These are phyloP conservation scores for Colletotrichum gigasporum DNA, from an alignment of 2,329 filamentous ascomycete species.

Conservation along the genomic window DNA sequence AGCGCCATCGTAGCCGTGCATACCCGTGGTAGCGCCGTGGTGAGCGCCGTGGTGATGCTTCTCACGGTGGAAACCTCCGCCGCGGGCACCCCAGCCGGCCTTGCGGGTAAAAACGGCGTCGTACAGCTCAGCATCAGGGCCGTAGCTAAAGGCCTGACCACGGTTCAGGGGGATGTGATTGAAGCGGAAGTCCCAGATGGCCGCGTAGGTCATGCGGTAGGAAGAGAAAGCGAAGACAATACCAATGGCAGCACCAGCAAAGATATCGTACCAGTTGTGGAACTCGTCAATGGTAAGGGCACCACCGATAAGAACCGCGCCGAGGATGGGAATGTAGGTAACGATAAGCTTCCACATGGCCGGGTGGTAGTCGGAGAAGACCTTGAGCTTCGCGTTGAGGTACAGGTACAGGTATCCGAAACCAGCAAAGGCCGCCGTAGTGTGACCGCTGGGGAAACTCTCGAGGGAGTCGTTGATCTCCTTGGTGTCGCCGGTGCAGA, in stretches of 20 bases:
- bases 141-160: constrained; percentile 63
- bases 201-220: constrained; percentile 75
- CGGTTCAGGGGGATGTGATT: constrained; percentile 73
- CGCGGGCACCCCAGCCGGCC: constrained; percentile 64
- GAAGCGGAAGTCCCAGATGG: constrained; percentile 73
- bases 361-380: constrained; percentile 77
- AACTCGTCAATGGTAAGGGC: constrained; percentile 77
- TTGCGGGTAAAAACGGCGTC: constrained; percentile 67
- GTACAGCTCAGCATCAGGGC: constrained; percentile 55
- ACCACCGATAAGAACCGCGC: constrained; percentile 73
- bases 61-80: constrained; percentile 37
- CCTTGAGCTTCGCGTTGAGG: constrained; percentile 82
- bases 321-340: constrained; percentile 72
- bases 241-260: constrained; percentile 73
- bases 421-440: constrained; percentile 77
- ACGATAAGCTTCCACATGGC: constrained; percentile 78
- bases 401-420: constrained; percentile 78
- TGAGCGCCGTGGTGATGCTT: constrained; percentile 22
- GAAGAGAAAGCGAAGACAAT: constrained; percentile 70
- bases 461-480: constrained; percentile 76
- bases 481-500: constrained; percentile 73
- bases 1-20: background rate
- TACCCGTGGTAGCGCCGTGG: constrained; percentile 4
- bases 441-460: constrained; percentile 78
- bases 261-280: constrained; percentile 81